phyloP scores from a whole-genome alignment of 495 filamentous ascomycete genomes.

The Cercophora newfieldiana region DNA sequence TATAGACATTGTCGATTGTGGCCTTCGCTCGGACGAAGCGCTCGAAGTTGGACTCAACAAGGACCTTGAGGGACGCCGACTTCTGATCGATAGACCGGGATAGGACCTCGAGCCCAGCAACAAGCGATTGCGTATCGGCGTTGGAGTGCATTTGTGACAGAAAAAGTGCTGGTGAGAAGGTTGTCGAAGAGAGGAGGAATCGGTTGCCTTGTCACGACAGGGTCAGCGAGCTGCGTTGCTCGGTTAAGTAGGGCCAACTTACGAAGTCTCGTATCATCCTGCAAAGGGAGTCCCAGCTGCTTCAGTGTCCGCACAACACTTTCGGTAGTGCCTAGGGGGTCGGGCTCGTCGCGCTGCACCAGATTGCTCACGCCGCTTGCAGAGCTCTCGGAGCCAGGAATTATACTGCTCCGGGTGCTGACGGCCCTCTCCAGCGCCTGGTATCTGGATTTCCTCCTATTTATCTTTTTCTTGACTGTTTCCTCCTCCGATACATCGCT shows the following conservation, averaged over 20 bases:
- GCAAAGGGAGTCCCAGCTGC: conserved; percentile 73
- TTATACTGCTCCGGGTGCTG: conserved; percentile 62
- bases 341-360: conserved; percentile 85
- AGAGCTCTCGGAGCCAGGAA: conserved; percentile 68
- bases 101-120: conserved; percentile 77
- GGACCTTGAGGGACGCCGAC: conserved; percentile 88
- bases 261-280: conserved; percentile 80
- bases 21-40: conserved; percentile 94
- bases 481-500: conserved; percentile 70
- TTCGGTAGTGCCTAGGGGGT: conserved; percentile 77
- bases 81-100: conserved; percentile 94
- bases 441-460: conserved; percentile 74
- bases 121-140: conserved; percentile 75
- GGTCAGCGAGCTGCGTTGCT: too few relatives aligned
- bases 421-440: conserved; percentile 76
- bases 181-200: conserved; percentile 91
- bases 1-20: conserved; percentile 97
- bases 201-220: conserved; percentile 63
- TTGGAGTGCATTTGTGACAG: conserved; percentile 85
- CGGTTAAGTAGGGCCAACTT: conserved; percentile 36
- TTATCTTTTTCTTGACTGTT: conserved; percentile 48
- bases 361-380: conserved; percentile 69
- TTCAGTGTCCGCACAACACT: conserved; percentile 83
- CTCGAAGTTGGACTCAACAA: conserved; percentile 97
- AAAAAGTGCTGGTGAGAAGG: conserved; percentile 89